Evolutionary conservation across 2,329 filamentous ascomycete genomes (phyloP), one percentile per base, ranked within the genome.

Genomic region (Grosmannia serpens): DNA sequence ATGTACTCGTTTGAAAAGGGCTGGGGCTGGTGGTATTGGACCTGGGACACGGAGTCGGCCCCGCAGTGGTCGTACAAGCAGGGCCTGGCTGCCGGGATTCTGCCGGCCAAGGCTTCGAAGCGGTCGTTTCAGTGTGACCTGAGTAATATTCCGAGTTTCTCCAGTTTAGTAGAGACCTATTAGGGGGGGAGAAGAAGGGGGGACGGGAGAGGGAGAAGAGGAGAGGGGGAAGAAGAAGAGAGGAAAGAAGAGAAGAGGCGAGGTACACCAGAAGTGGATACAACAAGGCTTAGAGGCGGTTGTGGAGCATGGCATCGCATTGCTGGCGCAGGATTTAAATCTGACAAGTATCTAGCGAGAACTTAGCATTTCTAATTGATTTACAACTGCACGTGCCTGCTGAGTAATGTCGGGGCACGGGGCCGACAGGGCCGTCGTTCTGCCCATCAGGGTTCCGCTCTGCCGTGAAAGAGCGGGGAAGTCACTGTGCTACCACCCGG

Each of bases 1-100:
- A 99, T 99, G 89, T 80, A 86, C 65, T 89, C 86, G 60, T 99
- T 97, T 68, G 92, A 97, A 72, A 85, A 86, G 62, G 90, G 89
- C 7, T 94, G 88, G 86, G 94, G 94, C 54, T 99, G 94, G 94
- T 96, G 95, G 75, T 99, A 99, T 74, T 99, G 94, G 94, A 97
- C 91, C 38, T 70, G 94, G 92, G 83, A 91, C 73, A 96, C 92
- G 33, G 92, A 97, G 76, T 47, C 58, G 10, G 63, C 63, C 15
- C 49, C 62, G 46, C 90, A 96, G 74, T 99, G 94, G 94, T 96
- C 91, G 70, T 96, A 94, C 75, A 85, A 91, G 72, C 78, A 84
- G 63, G 91, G 90, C 0, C 75, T 91, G 62, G 80, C 80, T 56
- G 87, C 87, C 1, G 89, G 89, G 0, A 89, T 92, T 53, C 71